Percentiles rank a stretch among this genome's conserved stretches.
Evolutionary conservation across 345 rosid genomes (phyloP).

Genomic region (Linum tenue): DNA sequence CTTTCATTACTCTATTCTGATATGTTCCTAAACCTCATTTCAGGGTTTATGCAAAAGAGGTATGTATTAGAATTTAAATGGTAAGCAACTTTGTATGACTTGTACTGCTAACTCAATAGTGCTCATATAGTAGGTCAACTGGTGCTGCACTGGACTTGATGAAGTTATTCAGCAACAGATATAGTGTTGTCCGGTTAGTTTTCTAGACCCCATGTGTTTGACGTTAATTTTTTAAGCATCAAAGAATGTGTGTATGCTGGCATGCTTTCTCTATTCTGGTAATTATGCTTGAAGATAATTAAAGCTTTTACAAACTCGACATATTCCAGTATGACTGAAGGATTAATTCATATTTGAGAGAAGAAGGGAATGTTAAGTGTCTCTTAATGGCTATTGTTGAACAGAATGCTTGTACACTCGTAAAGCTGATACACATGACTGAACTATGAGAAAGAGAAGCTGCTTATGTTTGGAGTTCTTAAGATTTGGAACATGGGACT

Average conservation of each 20-base stretch:
- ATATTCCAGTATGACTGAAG: not conserved
- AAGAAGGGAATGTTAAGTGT: not conserved
- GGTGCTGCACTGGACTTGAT: constrained; percentile 70
- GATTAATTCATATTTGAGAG: not conserved
- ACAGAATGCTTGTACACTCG: not conserved
- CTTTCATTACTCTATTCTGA: not conserved
- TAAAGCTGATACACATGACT: not conserved
- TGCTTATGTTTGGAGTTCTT: too few relatives aligned
- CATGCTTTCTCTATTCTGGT: not conserved
- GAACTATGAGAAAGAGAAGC: not conserved
- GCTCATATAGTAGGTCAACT: constrained; percentile 50
- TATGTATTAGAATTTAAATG: not conserved
- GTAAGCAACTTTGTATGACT: not conserved
- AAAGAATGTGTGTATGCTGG: not conserved
- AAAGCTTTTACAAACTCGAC: not conserved
- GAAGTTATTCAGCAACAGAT: constrained; percentile 78
- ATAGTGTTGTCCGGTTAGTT: constrained; percentile 69
- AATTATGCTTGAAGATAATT: not conserved
- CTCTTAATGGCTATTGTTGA: not conserved
- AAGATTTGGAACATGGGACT: too few relatives aligned
- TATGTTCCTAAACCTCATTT: not conserved
- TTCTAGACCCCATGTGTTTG: not conserved
- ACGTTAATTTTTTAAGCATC: not conserved
- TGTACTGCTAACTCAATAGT: not conserved
- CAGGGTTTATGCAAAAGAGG: not conserved